Evolutionary conservation across 1,284 basidiomycete species (phyloP).

Genomic region (Abortiporus biennis): DNA sequence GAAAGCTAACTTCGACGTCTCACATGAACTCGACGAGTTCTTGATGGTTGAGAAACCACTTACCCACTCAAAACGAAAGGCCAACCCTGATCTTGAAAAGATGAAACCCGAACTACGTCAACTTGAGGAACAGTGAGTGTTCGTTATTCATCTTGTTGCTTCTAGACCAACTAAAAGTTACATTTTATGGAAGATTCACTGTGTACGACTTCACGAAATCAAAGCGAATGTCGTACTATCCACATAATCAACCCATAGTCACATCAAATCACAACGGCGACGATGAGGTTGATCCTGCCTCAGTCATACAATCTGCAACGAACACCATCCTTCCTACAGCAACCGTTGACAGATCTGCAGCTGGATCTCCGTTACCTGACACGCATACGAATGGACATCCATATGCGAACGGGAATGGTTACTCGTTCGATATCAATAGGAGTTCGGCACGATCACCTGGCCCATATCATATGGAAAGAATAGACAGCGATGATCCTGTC

Average conservation of each 20-base stretch:
- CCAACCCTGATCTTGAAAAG: constrained; percentile 75
- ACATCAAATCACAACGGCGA: constrained; percentile 41
- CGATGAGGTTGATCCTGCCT: constrained; percentile 19
- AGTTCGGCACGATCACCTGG: too few relatives aligned
- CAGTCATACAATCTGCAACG: constrained; percentile 32
- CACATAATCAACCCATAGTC: constrained; percentile 65
- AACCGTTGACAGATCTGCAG: constrained; percentile 51
- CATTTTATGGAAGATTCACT: constrained; percentile 49
- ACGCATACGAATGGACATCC: constrained; percentile 15
- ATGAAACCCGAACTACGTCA: constrained; percentile 88
- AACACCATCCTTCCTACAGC: constrained; percentile 37
- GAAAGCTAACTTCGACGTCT: constrained; percentile 95
- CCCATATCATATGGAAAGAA: too few relatives aligned
- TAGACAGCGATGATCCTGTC: too few relatives aligned
- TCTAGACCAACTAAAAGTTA: background rate
- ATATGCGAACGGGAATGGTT: too few relatives aligned
- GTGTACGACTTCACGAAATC: constrained; percentile 68
- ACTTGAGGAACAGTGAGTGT: constrained; percentile 85
- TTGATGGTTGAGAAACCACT: constrained; percentile 95
- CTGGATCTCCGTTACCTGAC: constrained; percentile 41
- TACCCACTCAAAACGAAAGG: constrained; percentile 88
- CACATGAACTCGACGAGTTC: constrained; percentile 95
- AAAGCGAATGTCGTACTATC: constrained; percentile 70
- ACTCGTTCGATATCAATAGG: too few relatives aligned
- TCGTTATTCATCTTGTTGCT: background rate